A percentile compares a stretch with the other conserved stretches of the same genome.
Evolutionary conservation across 371 early-diverging fungal genomes (phyloP).

Genomic region (Mucor velutinosus): DNA sequence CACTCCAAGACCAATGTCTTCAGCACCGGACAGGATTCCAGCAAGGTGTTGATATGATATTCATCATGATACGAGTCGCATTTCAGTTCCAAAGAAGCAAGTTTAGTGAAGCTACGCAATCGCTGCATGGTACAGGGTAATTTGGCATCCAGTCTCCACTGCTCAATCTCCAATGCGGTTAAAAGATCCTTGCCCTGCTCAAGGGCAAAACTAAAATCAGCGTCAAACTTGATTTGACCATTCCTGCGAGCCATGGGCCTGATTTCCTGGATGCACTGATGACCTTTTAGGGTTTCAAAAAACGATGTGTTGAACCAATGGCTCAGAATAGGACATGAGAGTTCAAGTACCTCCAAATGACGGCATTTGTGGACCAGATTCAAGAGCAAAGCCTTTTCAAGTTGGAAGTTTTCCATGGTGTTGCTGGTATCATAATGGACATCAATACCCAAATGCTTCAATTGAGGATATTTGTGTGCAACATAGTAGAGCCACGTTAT

Average conservation of each 20-base stretch:
- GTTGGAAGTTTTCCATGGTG: background rate
- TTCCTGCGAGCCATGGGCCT: background rate
- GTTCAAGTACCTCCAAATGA: background rate
- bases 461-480: constrained; percentile 17
- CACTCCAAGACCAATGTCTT: constrained; percentile 11
- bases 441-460: background rate
- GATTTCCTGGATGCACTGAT: background rate
- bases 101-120: background rate
- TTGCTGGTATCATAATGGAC: background rate
- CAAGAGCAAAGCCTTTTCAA: background rate
- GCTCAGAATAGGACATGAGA: constrained; percentile 2
- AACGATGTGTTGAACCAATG: constrained; percentile 16
- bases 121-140: background rate
- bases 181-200: background rate
- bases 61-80: constrained; percentile 19
- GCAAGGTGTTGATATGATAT: constrained; percentile 10
- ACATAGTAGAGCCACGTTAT: constrained; percentile 14
- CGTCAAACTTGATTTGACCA: constrained; percentile 5
- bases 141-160: constrained; percentile 15
- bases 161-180: constrained; percentile 16
- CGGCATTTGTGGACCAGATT: constrained; percentile 1
- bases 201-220: constrained; percentile 9
- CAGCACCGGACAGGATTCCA: constrained; percentile 8
- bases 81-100: constrained; percentile 6
- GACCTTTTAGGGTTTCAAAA: background rate